phyloP scores from a whole-genome alignment of 768 basidiomycete genomes.

The Baorangia bicolor region DNA sequence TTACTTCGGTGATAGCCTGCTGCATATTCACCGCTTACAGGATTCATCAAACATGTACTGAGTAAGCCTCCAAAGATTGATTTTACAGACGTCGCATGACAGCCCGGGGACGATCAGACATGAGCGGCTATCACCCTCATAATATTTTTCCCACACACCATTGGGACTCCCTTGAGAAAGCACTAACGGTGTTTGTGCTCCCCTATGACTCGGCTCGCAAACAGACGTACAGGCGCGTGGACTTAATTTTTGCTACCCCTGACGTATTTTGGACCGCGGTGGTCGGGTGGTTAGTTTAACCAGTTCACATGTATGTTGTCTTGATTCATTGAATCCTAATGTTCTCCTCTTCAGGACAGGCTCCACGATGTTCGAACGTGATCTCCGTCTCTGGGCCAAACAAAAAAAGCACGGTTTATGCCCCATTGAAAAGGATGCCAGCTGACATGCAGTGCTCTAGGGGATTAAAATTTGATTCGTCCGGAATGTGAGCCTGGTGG shows the following conservation, averaged over 20 bases:
- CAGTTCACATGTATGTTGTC: neutral
- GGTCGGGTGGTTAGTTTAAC: conserved; percentile 70
- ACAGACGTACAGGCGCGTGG: conserved; percentile 66
- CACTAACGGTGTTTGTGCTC: conserved; percentile 73
- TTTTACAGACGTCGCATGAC: conserved; percentile 11
- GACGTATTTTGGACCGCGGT: conserved; percentile 87
- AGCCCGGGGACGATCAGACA: conserved; percentile 38
- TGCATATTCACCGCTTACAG: conserved; percentile 32
- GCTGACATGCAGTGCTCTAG: conserved; percentile 35
- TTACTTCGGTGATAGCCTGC: neutral
- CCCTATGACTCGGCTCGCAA: conserved; percentile 40
- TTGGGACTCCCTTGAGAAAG: conserved; percentile 83
- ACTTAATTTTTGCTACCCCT: conserved; percentile 78
- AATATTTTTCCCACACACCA: conserved; percentile 55
- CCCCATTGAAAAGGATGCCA: neutral
- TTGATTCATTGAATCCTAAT: neutral
- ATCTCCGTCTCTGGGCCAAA: conserved; percentile 76
- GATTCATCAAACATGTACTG: conserved; percentile 80
- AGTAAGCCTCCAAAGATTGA: conserved; percentile 45
- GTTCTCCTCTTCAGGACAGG: conserved; percentile 58
- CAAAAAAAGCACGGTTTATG: conserved; percentile 43
- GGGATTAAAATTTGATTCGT: conserved; percentile 83
- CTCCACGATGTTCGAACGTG: conserved; percentile 87
- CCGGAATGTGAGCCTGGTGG: conserved; percentile 58
- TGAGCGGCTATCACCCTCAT: conserved; percentile 58